Percentiles rank a stretch among this genome's conserved stretches.
phyloP scores from a whole-genome alignment of 352 stramenopile species.

The Phytophthora crassamura region DNA sequence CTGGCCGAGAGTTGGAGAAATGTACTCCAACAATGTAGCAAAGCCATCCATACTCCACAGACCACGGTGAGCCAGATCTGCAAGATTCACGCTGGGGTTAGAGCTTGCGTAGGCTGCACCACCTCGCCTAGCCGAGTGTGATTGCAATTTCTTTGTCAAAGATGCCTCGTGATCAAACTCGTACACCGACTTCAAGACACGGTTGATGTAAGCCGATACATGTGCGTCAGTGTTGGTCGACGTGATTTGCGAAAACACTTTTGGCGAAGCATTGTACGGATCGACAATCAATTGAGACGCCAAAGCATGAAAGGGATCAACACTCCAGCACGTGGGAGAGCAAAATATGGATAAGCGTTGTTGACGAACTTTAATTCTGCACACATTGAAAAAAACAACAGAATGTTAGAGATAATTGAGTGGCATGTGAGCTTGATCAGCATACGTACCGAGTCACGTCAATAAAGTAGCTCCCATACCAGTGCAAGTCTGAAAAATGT shows the following conservation, averaged over 20 bases:
- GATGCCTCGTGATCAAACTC: background rate
- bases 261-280: background rate
- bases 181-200: background rate
- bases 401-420: background rate
- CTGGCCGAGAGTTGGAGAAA: conserved; percentile 21
- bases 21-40: conserved; percentile 28
- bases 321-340: background rate
- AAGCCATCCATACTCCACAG: conserved; percentile 32
- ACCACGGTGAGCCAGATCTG: conserved; percentile 22
- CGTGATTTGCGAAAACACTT: background rate
- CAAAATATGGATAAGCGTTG: background rate
- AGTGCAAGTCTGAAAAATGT: conserved; percentile 1
- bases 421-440: background rate
- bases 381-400: background rate
- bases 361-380: background rate
- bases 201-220: background rate
- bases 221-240: background rate
- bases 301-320: background rate
- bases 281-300: background rate
- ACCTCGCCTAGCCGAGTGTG: background rate
- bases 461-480: background rate
- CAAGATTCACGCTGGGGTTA: background rate
- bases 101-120: background rate
- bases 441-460: conserved; percentile 1
- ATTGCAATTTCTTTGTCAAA: background rate